These are phyloP conservation scores for Botrytis aclada DNA, from an alignment of 2,329 filamentous ascomycete genomes.

Conservation along the genomic window DNA sequence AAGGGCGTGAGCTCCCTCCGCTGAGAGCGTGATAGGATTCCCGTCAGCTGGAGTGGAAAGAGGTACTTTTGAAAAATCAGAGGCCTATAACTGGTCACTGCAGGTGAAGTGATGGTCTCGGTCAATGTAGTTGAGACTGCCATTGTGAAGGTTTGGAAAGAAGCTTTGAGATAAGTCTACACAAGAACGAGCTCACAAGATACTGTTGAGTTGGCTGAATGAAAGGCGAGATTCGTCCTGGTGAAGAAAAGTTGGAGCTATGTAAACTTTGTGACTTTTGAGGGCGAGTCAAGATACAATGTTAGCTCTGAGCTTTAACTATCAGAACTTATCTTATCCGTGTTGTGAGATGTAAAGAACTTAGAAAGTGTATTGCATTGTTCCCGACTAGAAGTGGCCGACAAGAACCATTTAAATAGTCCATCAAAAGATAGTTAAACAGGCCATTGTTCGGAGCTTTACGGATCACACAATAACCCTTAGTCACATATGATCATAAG, in stretches of 20 bases:
- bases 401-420: too few species aligned
- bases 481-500: too few species aligned
- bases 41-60: constrained; percentile 1
- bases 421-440: too few species aligned
- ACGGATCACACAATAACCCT: too few species aligned
- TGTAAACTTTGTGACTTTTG: neutral
- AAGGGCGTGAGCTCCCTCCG: constrained; percentile 57
- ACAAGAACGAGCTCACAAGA: neutral
- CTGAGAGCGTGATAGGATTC: constrained; percentile 41
- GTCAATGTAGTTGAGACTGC: neutral
- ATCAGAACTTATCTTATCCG: neutral
- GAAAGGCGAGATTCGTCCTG: neutral
- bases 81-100: neutral
- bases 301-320: neutral
- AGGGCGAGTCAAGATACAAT: neutral
- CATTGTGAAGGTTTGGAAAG: neutral
- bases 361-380: too few species aligned
- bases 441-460: too few species aligned
- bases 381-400: too few species aligned
- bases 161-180: neutral
- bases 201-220: neutral
- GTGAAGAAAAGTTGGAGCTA: neutral
- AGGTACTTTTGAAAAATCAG: neutral
- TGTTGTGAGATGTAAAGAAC: too few species aligned
- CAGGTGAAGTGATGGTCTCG: neutral